phyloP scores from a whole-genome alignment of 139 green algal genomes.

The Microglena sp. region DNA sequence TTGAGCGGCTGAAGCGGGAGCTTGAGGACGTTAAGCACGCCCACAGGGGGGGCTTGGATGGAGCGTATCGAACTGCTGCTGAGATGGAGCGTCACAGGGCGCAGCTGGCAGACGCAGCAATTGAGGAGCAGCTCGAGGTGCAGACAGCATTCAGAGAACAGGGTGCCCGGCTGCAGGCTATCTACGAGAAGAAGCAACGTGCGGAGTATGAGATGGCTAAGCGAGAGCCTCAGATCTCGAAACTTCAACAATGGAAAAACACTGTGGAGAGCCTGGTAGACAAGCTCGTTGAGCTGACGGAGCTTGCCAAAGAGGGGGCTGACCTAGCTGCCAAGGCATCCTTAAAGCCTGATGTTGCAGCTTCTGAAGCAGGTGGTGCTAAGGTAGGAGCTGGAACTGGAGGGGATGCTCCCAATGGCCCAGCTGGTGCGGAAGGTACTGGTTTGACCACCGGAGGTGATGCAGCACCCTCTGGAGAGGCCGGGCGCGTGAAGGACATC shows the following conservation, averaged over 20 bases:
- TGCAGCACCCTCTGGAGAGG: too few species aligned
- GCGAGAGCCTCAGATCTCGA: constrained; percentile 69
- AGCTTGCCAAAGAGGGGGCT: background rate
- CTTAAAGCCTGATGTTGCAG: background rate
- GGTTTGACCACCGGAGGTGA: background rate
- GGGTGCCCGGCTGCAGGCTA: constrained; percentile 55
- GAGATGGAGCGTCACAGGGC: constrained; percentile 74
- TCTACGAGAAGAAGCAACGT: constrained; percentile 65
- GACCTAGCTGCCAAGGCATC: background rate
- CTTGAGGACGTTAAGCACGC: constrained; percentile 72
- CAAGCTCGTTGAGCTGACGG: constrained; percentile 39
- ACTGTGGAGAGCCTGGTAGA: constrained; percentile 50
- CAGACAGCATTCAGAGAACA: constrained; percentile 78
- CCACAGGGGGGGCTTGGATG: constrained; percentile 51
- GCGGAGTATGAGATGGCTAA: constrained; percentile 61
- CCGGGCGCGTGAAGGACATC: too few species aligned
- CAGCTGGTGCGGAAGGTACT: background rate
- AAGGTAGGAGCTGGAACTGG: background rate
- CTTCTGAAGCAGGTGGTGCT: background rate
- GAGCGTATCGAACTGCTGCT: constrained; percentile 55
- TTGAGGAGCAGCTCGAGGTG: constrained; percentile 77
- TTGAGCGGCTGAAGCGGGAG: constrained; percentile 74
- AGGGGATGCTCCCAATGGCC: background rate
- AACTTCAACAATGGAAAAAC: constrained; percentile 63
- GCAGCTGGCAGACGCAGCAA: constrained; percentile 56